Conservation (phyloP, 2,329 filamentous ascomycete species). For the Simplicillium sp. region DNA sequence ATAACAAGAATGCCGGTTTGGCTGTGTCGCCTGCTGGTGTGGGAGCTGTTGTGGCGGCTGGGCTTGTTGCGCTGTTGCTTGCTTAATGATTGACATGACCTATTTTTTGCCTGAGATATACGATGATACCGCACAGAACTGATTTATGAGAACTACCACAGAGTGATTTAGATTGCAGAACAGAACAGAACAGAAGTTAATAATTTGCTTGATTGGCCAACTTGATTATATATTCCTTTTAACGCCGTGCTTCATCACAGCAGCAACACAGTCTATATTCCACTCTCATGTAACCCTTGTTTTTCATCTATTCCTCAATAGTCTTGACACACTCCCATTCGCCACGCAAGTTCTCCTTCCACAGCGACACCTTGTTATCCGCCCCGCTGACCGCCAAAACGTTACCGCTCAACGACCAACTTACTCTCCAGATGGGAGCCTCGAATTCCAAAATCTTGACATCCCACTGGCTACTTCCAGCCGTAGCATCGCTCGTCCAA, state of each 20-base stretch:
- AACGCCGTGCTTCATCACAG: too few relatives aligned
- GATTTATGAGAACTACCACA: too few relatives aligned
- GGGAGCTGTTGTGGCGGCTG: conserved; percentile 9
- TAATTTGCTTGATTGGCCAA: too few relatives aligned
- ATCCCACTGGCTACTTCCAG: conserved; percentile 65
- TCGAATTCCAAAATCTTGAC: conserved; percentile 83
- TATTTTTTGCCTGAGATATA: too few relatives aligned
- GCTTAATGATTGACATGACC: too few relatives aligned
- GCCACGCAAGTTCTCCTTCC: conserved; percentile 96
- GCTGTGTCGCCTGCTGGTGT: conserved; percentile 10
- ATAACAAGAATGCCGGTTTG: conserved; percentile 2
- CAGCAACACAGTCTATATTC: neutral
- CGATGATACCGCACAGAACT: too few relatives aligned
- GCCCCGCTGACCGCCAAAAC: conserved; percentile 87
- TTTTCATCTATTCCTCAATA: conserved; percentile 62
- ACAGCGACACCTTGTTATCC: conserved; percentile 94
- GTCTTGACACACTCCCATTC: conserved; percentile 98
- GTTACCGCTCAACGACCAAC: conserved; percentile 96
- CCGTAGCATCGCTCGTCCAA: conserved; percentile 67
- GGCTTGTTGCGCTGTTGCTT: too few relatives aligned
- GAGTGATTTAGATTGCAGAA: too few relatives aligned
- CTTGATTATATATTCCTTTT: too few relatives aligned
- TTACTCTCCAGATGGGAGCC: conserved; percentile 86
- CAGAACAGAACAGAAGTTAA: too few relatives aligned
- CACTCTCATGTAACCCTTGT: neutral